phyloP scores from a whole-genome alignment of 2,329 filamentous ascomycete genomes.

The Aspergillus piperis region DNA sequence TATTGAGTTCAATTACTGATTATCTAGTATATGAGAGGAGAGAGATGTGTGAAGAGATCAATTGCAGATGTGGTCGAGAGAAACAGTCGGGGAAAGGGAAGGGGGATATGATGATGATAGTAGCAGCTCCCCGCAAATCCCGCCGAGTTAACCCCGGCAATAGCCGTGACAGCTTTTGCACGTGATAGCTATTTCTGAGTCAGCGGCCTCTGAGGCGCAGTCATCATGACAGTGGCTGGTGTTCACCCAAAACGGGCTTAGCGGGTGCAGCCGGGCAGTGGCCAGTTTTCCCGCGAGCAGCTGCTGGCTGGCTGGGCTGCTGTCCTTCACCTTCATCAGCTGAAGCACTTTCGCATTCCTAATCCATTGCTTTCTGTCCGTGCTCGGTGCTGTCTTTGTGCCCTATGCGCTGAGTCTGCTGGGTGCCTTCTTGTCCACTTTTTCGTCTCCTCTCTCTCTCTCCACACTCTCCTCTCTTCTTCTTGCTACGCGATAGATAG shows the following conservation, averaged over 20 bases:
- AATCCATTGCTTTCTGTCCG: background rate
- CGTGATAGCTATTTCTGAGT: constrained; percentile 12
- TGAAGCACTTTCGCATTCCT: constrained; percentile 1
- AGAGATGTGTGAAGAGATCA: background rate
- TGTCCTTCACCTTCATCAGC: background rate
- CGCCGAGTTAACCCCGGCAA: constrained; percentile 2
- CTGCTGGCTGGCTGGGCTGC: background rate
- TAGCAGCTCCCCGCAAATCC: constrained; percentile 2
- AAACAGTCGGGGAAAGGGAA: background rate
- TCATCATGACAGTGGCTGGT: constrained; percentile 22
- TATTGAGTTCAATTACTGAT: constrained; percentile 20
- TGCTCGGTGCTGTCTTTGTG: background rate
- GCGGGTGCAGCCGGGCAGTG: constrained; percentile 25
- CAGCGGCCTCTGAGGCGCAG: constrained; percentile 18
- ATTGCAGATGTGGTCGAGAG: background rate
- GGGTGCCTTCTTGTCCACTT: constrained; percentile 5
- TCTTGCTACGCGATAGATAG: background rate
- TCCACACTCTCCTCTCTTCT: background rate
- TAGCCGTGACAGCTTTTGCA: constrained; percentile 1
- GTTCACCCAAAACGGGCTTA: constrained; percentile 11
- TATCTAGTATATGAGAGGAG: background rate
- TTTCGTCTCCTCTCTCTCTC: constrained; percentile 5
- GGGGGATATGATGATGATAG: constrained; percentile 1
- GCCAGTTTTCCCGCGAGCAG: constrained; percentile 31
- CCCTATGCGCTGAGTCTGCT: background rate